Conservation (phyloP, 768 basidiomycete species). For the Macrolepiota fuliginosa region DNA sequence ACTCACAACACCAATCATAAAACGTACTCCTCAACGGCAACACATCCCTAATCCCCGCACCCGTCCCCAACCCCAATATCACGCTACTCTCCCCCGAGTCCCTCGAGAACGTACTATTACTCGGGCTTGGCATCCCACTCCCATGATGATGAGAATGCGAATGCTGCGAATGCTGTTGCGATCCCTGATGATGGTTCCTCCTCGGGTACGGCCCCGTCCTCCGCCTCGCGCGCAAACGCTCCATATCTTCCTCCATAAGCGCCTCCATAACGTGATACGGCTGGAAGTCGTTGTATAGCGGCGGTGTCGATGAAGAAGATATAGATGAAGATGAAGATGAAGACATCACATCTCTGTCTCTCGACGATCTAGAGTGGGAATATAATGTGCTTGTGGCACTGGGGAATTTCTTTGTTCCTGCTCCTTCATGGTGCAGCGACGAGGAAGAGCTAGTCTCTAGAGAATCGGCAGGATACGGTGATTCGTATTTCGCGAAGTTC, state of each 20-base stretch:
- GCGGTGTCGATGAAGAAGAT: too few relatives aligned
- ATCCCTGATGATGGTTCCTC: slow-evolving; percentile 29
- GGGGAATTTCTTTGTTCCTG: slow-evolving; percentile 1
- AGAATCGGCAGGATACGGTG: slow-evolving; percentile 64
- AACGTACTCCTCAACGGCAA: slow-evolving; percentile 89
- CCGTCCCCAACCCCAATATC: slow-evolving; percentile 76
- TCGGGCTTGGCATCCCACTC: slow-evolving; percentile 60
- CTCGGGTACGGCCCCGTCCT: slow-evolving; percentile 38
- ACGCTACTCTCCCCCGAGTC: slow-evolving; percentile 69
- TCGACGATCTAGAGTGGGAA: slow-evolving; percentile 5
- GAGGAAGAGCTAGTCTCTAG: neutral
- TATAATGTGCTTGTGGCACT: slow-evolving; percentile 26
- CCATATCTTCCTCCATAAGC: slow-evolving; percentile 93
- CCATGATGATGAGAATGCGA: slow-evolving; percentile 12
- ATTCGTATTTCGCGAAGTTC: slow-evolving; percentile 72
- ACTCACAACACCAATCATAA: slow-evolving; percentile 96
- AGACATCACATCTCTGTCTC: too few relatives aligned
- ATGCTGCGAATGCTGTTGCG: too few relatives aligned
- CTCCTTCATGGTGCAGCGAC: slow-evolving; percentile 18
- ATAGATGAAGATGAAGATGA: too few relatives aligned
- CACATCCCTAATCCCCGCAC: slow-evolving; percentile 77
- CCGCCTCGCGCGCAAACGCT: slow-evolving; percentile 74
- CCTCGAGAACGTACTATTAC: slow-evolving; percentile 74
- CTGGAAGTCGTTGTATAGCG: slow-evolving; percentile 43
- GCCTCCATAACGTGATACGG: slow-evolving; percentile 85